Evolutionary conservation across 495 filamentous ascomycete species (phyloP), one percentile per base, ranked within the genome.

Genomic region (Hypoxylon cercidicola): DNA sequence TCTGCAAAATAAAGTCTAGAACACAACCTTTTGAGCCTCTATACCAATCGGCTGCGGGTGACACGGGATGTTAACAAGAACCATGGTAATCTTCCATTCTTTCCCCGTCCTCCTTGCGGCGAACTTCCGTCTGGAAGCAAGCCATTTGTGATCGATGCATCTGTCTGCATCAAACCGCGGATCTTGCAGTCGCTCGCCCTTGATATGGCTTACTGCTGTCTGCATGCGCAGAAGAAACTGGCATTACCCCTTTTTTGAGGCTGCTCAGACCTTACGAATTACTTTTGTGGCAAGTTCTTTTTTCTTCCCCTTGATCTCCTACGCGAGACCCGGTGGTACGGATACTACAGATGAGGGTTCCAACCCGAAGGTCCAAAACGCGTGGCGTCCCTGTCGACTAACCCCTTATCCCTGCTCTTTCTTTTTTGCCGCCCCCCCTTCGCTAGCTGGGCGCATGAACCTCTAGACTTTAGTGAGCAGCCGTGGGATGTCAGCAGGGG

Each of bases 271-370:
- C 32, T 19, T 8, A 35, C 13, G n/a, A 1, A 45, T 32, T 25
- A 49, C 11, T 25, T 41, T 51, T 52, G 40, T 18, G 25, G 23
- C 23, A 25, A 25, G 23, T 25, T 25, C 23, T 5, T 5, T 5
- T 25, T 25, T 25, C 7, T 25, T 15, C 45, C 47, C 23, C 50
- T n/a, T 21, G 62, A 60, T 61, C 52, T 52, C 48, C 43, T 49
- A 54, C 58, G 53, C 55, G 40, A 11, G 65, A 63, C 65, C 65
- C 65, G 65, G 60, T 68, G 65, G 60, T 60, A 64, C 60, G 65
- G 65, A 35, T 64, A 58, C 49, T 30, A 48, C 44, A 51, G 51
- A 62, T 59, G 49, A 47, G 18, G 59, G 58, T 64, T 50, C 19
- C 41, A 58, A 49, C 45, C 45, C 54, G 5, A 25, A 25, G 35